phyloP scores from a whole-genome alignment of 371 early-diverging fungal species.

The Umbelopsis sp. region DNA sequence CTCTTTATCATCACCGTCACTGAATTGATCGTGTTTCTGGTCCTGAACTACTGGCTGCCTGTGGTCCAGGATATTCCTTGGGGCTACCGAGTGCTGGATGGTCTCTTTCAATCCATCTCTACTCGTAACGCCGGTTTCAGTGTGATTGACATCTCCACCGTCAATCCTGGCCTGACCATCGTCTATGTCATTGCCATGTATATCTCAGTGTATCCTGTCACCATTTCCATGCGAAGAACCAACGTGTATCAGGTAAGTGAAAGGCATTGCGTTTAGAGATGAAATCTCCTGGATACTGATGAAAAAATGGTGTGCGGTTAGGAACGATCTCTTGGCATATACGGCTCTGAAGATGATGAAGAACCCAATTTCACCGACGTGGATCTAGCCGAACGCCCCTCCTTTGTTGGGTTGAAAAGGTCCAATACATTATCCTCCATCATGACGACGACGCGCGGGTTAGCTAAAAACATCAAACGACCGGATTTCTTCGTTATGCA shows the following conservation, averaged over 20 bases:
- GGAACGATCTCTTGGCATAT: conserved; percentile 55
- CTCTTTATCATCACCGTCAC: conserved; percentile 40
- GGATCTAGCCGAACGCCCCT: conserved; percentile 26
- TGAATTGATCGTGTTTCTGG: conserved; percentile 44
- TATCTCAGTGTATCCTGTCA: conserved; percentile 56
- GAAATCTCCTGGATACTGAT: too few relatives aligned
- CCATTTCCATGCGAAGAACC: conserved; percentile 56
- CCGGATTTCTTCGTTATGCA: conserved; percentile 50
- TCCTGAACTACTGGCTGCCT: conserved; percentile 51
- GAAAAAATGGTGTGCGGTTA: conserved; percentile 7
- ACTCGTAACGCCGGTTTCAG: conserved; percentile 53
- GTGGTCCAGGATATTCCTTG: conserved; percentile 39
- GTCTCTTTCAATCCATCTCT: conserved; percentile 51
- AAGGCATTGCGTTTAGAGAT: neutral
- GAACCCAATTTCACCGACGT: conserved; percentile 28
- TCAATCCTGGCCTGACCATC: conserved; percentile 50
- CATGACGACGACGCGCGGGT: conserved; percentile 33
- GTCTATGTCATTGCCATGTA: conserved; percentile 58
- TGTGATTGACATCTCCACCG: conserved; percentile 41
- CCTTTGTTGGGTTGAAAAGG: conserved; percentile 34
- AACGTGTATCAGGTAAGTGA: conserved; percentile 50
- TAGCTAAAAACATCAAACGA: conserved; percentile 23
- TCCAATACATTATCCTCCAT: conserved; percentile 43
- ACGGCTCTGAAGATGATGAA: conserved; percentile 33
- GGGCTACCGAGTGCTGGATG: conserved; percentile 50